A percentile compares a stretch with the other conserved stretches of the same genome.
Conservation (phyloP, 768 basidiomycete genomes). For the Pleurotus platypus region DNA sequence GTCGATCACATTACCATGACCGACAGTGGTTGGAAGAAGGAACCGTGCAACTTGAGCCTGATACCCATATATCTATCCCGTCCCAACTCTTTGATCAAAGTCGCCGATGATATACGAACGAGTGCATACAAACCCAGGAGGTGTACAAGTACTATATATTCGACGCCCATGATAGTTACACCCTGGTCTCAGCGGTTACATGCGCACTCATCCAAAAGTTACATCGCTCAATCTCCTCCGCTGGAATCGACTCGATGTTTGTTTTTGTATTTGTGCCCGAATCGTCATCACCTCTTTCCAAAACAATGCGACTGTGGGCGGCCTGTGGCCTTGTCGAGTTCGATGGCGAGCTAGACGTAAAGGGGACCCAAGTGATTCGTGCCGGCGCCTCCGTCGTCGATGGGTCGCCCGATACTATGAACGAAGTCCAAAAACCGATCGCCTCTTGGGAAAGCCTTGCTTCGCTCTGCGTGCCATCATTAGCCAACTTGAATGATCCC, state of each 20-base stretch:
- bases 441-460: slow-evolving; percentile 31
- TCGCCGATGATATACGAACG: too few relatives aligned
- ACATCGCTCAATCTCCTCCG: slow-evolving; percentile 30
- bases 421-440: slow-evolving; percentile 42
- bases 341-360: slow-evolving; percentile 5
- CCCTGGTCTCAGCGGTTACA: slow-evolving; percentile 21
- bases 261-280: slow-evolving; percentile 17
- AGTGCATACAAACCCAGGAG: too few relatives aligned
- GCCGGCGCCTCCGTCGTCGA: slow-evolving; percentile 15
- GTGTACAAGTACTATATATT: too few relatives aligned
- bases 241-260: slow-evolving; percentile 24
- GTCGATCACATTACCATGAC: too few relatives aligned
- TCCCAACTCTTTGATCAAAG: too few relatives aligned
- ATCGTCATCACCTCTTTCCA: slow-evolving; percentile 22
- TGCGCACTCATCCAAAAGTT: slow-evolving; percentile 38
- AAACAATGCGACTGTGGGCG: slow-evolving; percentile 17
- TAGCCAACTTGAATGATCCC: not conserved
- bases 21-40: too few relatives aligned
- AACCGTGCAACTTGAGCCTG: too few relatives aligned
- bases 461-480: slow-evolving; percentile 27
- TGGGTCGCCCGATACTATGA: slow-evolving; percentile 27
- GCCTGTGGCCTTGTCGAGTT: not conserved
- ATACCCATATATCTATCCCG: too few relatives aligned
- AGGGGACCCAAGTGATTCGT: slow-evolving; percentile 24
- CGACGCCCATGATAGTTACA: not conserved